Conservation (phyloP, 108 stramenopile genomes). For the Cyclotella sp. region DNA sequence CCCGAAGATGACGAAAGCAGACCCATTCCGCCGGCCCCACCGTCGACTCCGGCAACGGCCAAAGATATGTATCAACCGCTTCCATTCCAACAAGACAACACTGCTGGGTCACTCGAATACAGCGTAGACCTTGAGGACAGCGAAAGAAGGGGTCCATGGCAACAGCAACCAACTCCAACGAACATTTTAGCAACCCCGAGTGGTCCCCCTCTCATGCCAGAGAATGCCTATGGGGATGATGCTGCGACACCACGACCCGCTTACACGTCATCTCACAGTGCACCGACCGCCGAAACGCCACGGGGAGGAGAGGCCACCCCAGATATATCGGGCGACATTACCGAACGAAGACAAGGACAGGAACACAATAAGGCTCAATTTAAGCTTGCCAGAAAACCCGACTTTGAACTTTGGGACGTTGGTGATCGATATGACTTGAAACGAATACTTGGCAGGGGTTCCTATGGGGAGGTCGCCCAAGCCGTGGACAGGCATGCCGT, state of each 20-base stretch:
- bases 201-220: conserved; percentile 19
- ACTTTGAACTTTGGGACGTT: conserved; percentile 93
- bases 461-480: conserved; percentile 98
- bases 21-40: conserved; percentile 47
- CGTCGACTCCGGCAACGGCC: conserved; percentile 48
- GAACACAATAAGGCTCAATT: conserved; percentile 16
- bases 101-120: conserved; percentile 38
- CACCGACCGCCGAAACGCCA: conserved; percentile 26
- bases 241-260: conserved; percentile 21
- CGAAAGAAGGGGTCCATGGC: background rate
- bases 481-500: conserved; percentile 74
- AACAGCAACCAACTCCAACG: background rate
- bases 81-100: conserved; percentile 28
- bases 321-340: conserved; percentile 32
- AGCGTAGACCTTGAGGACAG: conserved; percentile 24
- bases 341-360: conserved; percentile 31
- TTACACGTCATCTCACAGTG: background rate
- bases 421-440: conserved; percentile 87
- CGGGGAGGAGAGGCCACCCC: conserved; percentile 23
- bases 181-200: conserved; percentile 5
- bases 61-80: conserved; percentile 33
- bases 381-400: conserved; percentile 27
- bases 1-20: conserved; percentile 42
- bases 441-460: conserved; percentile 91
- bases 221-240: conserved; percentile 22